phyloP scores from a whole-genome alignment of 2,329 filamentous ascomycete species.

The Xylaria arbuscula region DNA sequence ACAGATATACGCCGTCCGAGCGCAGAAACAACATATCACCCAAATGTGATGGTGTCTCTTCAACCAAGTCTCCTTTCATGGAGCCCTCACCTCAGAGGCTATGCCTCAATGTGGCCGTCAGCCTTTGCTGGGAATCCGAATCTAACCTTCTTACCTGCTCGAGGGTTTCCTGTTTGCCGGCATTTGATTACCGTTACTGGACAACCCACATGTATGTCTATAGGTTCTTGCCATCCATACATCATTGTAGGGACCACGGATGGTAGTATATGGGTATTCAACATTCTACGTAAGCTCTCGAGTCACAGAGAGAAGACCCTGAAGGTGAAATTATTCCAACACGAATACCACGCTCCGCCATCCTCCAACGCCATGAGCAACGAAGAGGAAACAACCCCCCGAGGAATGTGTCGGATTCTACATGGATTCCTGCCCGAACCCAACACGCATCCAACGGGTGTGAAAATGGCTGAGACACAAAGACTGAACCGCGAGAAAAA shows the following conservation, averaged over 20 bases:
- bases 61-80: slow-evolving; percentile 66
- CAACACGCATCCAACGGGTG: slow-evolving; percentile 59
- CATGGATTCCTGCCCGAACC: slow-evolving; percentile 63
- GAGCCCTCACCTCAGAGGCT: slow-evolving; percentile 67
- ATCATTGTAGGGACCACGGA: slow-evolving; percentile 65
- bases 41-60: slow-evolving; percentile 61
- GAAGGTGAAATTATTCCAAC: slow-evolving; percentile 63
- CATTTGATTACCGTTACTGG: slow-evolving; percentile 64
- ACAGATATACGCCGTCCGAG: slow-evolving; percentile 65
- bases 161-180: slow-evolving; percentile 64
- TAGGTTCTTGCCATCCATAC: slow-evolving; percentile 64
- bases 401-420: slow-evolving; percentile 63
- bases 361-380: slow-evolving; percentile 6
- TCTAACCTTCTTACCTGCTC: slow-evolving; percentile 64
- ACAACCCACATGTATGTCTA: slow-evolving; percentile 61
- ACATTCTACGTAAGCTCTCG: slow-evolving; percentile 58
- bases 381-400: slow-evolving; percentile 39
- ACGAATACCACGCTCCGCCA: slow-evolving; percentile 60
- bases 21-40: slow-evolving; percentile 64
- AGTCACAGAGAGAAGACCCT: slow-evolving; percentile 54
- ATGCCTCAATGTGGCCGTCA: slow-evolving; percentile 63
- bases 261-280: slow-evolving; percentile 63
- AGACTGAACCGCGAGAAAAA: slow-evolving; percentile 52
- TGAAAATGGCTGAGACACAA: slow-evolving; percentile 50
- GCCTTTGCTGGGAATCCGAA: slow-evolving; percentile 64